Base-by-base conservation (phyloP, 2,329 filamentous ascomycete species). In the Penicillium sclerotigenum region DNA sequence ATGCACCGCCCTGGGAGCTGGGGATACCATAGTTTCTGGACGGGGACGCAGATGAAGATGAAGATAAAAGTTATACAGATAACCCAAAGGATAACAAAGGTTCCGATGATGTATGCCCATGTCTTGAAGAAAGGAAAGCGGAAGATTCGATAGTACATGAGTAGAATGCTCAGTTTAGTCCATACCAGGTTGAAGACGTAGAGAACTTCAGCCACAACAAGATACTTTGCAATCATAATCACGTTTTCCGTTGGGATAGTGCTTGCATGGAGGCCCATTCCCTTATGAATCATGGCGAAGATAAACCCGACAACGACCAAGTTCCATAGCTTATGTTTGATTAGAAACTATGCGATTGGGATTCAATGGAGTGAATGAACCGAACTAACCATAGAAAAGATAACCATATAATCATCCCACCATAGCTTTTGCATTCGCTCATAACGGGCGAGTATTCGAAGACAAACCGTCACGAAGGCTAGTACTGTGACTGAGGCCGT, bases 321-420 rank as follows among this genome's bases (percentile, higher is more conserved):
- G 26, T 46, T 46, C 43, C 43, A 46, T 24, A 34, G 5, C 43
- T 46, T 34, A 13, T 33, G 7, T 46, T 46, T 46, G 43, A n/a
- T 46, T 9, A 46, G 43, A 33, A 46, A 46, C 18, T 3, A 33
- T 46, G 9, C 43, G 28, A 11, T 22, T 46, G 20, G 5, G 14
- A n/a, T n/a, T 24, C 28, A 46, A 16, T 24, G 13, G 26, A 41
- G 22, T 18, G 34, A 28, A 40, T 49, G 14, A 3, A 24, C 31
- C 8, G 22, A 22, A 61, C 68, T 42, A 63, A 80, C 78, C 78
- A 79, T 77, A 1, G 79, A 80, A 48, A 76, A 79, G 0, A 80
- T 54, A 53, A 81, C 78, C 65, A 79, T 71, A 63, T 73, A 80
- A 62, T 81, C 79, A 67, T 81, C 79, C 79, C 78, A 80, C 79